Percentiles rank a stretch among this genome's conserved stretches.
Evolutionary conservation across 805 yeast species (phyloP).

Genomic region (Wickerhamiella azyma): DNA sequence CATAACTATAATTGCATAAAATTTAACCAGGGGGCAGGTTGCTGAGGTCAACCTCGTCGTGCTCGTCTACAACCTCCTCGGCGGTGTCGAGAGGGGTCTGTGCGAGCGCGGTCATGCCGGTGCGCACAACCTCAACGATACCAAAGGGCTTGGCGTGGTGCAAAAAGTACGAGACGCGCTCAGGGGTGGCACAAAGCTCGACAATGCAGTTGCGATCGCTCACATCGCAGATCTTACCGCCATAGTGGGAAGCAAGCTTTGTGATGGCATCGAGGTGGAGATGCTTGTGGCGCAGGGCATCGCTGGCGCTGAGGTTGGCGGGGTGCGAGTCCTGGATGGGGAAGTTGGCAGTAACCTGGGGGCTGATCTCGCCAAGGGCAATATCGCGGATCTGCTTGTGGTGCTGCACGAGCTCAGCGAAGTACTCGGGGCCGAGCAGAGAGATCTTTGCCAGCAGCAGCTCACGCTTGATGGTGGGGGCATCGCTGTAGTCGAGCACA

Average conservation of each 20-base stretch:
- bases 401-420: constrained; percentile 82
- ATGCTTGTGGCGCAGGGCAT: constrained; percentile 88
- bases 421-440: constrained; percentile 93
- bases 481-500: constrained; percentile 81
- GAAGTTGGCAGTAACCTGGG: constrained; percentile 23
- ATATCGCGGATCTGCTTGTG: constrained; percentile 38
- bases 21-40: constrained; percentile 87
- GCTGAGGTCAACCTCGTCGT: constrained; percentile 51
- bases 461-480: constrained; percentile 85
- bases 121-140: constrained; percentile 86
- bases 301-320: constrained; percentile 74
- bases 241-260: constrained; percentile 69
- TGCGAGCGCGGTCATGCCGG: constrained; percentile 98
- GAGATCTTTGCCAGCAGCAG: constrained; percentile 83
- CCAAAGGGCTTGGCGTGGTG: constrained; percentile 92
- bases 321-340: constrained; percentile 54
- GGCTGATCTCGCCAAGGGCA: constrained; percentile 25
- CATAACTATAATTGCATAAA: too few species aligned
- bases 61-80: constrained; percentile 40
- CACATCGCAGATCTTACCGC: constrained; percentile 85
- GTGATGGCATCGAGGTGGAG: constrained; percentile 75
- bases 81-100: constrained; percentile 68
- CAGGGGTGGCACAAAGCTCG: constrained; percentile 88
- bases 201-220: constrained; percentile 88
- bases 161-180: constrained; percentile 73